Evolutionary conservation across 2,329 filamentous ascomycete genomes (phyloP), one percentile per base, ranked within the genome.

Genomic region (Aspergillus sclerotialis): DNA sequence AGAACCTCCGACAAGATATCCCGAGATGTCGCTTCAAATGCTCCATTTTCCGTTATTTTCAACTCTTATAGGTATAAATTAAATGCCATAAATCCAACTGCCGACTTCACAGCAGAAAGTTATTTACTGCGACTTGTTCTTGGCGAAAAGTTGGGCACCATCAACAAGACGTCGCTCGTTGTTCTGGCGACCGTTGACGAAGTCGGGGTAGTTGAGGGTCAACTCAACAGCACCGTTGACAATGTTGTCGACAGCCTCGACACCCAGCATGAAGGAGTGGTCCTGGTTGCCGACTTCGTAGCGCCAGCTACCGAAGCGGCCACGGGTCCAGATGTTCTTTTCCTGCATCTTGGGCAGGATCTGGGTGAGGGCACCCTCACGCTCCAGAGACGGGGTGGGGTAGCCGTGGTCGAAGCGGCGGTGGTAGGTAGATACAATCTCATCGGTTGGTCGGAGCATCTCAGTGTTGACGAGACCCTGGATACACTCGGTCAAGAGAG

Each of bases 281-380:
- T 95, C 89, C 75, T 94, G 88, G 76, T 94, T 94, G 58, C 87
- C 88, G 48, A 84, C 85, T 69, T 98, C 92, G 72, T 98, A 98
- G 60, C 87, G 78, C 92, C 92, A 98, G 73, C 83, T 90, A 55
- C 92, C 92, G 67, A 98, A 98, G 45, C 92, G 89, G 53, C 92
- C 92, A 66, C 92, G 87, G 29, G 89, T 94, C 72, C 82, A 85
- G 68, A 98, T 98, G 60, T 81, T 90, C 73, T 86, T 79, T 44
- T 80, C 84, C 69, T 94, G 82, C 40, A 98, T 82, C 70, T 86
- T 89, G 54, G 92, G 92, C 33, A 98, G 81, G 36, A 98, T 79
- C 70, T 95, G 70, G 67, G 83, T 93, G 49, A 98, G 79, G 30
- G 92, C 88, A 49, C 86, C 89, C 66, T 98, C 92, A 66, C 92